A percentile compares a stretch with the other conserved stretches of the same genome.
phyloP scores from a whole-genome alignment of 1,139 yeast species.

The Scheffersomyces parashehatae region DNA sequence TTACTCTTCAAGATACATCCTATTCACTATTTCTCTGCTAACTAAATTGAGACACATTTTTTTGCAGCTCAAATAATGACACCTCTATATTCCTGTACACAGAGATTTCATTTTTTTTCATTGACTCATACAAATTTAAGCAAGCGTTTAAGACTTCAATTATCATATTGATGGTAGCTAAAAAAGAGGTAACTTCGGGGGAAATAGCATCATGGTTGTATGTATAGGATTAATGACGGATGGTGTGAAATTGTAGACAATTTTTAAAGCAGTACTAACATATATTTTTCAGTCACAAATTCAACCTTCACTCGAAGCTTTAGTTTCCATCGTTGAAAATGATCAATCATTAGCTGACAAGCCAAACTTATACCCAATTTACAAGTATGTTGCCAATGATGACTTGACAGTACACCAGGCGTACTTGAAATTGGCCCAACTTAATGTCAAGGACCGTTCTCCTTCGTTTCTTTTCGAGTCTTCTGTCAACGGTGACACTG shows the following conservation, averaged over 20 bases:
- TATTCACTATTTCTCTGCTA: too few species aligned
- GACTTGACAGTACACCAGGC: conserved; percentile 89
- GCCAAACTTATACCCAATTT: conserved; percentile 78
- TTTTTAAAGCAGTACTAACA: too few species aligned
- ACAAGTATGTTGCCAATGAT: conserved; percentile 70
- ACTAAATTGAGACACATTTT: too few species aligned
- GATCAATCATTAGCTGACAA: conserved; percentile 19
- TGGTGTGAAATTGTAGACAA: too few species aligned
- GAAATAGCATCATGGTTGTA: not conserved
- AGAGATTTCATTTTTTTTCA: not conserved
- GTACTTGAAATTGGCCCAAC: conserved; percentile 75
- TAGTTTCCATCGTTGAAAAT: conserved; percentile 43
- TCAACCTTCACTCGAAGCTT: conserved; percentile 63
- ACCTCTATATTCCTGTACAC: not conserved
- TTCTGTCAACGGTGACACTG: conserved; percentile 84
- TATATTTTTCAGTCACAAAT: conserved; percentile 30
- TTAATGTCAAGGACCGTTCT: conserved; percentile 58
- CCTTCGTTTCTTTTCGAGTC: conserved; percentile 86
- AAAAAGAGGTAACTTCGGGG: not conserved
- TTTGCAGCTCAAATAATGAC: too few species aligned
- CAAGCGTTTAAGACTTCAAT: not conserved
- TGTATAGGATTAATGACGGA: not conserved
- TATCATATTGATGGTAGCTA: too few species aligned
- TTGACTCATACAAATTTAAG: not conserved
- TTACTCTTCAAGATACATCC: too few species aligned